Base-by-base conservation (phyloP, 495 filamentous ascomycete genomes). In the Opeltia flavorubescens region DNA sequence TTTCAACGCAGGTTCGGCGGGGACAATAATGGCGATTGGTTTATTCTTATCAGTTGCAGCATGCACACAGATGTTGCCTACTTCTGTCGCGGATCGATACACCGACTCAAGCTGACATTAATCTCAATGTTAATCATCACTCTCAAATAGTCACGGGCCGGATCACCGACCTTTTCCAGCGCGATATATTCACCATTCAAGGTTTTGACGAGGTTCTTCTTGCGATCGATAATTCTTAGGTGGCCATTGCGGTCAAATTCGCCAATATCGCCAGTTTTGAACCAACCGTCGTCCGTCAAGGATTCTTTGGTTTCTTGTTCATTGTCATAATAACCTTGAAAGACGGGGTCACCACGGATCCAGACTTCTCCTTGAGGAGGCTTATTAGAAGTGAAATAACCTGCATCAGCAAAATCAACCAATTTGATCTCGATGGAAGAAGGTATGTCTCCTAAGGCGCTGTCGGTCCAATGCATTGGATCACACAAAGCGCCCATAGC, bases 131-230 rank as follows among this genome's bases (percentile, higher is more conserved):
- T 40, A 34, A 17, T 39, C 38, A 31, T 8, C 30, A 43, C 15
- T 34, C n/a, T 9, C 12, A n/a, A 17, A 12, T 20, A 45, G 47
- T 26, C 13, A 20, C 15, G 6, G 17, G 23, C 7, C 5, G 6
- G 27, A 13, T 20, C 2, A 35, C 48, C 43, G 43, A 71, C 67
- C 65, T 98, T 98, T 78, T 98, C 91, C 17, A 98, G 75, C 27
- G 91, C 91, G 60, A 98, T 95, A 65, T 98, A 98, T 69, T 98
- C 91, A 57, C 91, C 91, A 59, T 89, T 86, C 47, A 84, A 71
- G 2, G 88, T 98, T 80, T 65, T 65, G 21, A 65, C 72, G 13
- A 77, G 56, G 44, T 77, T 76, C 62, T 77, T 77, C 59, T 75
- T 70, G 30, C 74, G 70, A 50, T 78, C 74, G 46, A 74, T 71